These are phyloP conservation scores for Aspergillus transmontanensis DNA, from an alignment of 2,329 filamentous ascomycete species.

Conservation along the genomic window DNA sequence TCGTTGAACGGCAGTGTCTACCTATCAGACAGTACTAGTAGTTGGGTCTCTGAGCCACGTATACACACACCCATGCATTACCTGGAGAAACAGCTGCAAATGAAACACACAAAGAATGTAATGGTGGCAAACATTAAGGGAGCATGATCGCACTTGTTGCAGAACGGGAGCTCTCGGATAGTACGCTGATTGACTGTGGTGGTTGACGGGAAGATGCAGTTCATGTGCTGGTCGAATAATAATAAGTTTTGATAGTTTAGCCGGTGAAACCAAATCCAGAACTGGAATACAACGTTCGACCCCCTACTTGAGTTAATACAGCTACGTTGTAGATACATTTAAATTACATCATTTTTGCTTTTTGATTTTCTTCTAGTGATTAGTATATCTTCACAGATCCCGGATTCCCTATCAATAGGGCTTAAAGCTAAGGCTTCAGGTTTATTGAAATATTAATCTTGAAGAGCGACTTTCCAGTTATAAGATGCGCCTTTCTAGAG, in stretches of 20 bases:
- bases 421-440: background rate
- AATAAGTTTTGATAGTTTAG: background rate
- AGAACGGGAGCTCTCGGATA: background rate
- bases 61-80: constrained; percentile 17
- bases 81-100: constrained; percentile 16
- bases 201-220: constrained; percentile 13
- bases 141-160: background rate
- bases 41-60: constrained; percentile 14
- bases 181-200: constrained; percentile 10
- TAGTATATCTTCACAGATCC: background rate
- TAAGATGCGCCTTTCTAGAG: background rate
- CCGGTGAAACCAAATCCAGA: background rate
- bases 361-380: background rate
- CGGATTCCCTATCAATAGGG: background rate
- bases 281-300: background rate
- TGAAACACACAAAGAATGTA: constrained; percentile 17
- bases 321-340: no score
- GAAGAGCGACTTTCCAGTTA: no score
- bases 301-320: background rate
- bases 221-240: constrained; percentile 15
- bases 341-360: no score
- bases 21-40: constrained; percentile 11
- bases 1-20: constrained; percentile 6
- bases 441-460: background rate
- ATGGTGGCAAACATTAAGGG: constrained; percentile 19